Base-by-base conservation (phyloP, 108 stramenopile genomes). In the Mayamaea pseudoterrestris region DNA sequence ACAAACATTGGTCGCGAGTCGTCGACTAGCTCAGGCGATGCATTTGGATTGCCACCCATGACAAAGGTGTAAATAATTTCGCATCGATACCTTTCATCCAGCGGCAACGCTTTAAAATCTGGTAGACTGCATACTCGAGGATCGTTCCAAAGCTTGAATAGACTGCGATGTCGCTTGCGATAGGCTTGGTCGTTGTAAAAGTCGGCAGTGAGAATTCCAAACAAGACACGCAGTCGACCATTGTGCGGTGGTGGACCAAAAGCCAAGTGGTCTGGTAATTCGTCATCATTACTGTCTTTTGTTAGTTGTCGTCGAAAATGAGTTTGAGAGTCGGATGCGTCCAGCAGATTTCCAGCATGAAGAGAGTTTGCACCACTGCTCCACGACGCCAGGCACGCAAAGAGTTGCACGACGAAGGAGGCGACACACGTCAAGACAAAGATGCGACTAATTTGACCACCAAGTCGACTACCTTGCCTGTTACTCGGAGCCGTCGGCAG, bases 31-130 rank as follows among this genome's bases (percentile, higher is more conserved):
- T 56, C 53, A 16, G 59, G 57, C 0, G 64, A 51, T 7, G 53
- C 59, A 37, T 50, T 26, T 1, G 60, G 49, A 25, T 55, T 62
- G 13, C 51, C 64, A 27, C 64, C 70, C 7, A 65, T 26, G 26
- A 72, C 55, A 50, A 72, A 72, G 32, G 70, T 72, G 43, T 61
- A 65, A 35, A 72, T 55, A 13, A 72, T 35, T 44, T 72, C 47
- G 31, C 70, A 72, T 16, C 56, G 30, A 7, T 52, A 22, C 16
- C 53, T 47, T 41, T 34, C 16, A 9, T 23, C 21, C 0, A 9
- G 18, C 18, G 42, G 9, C 21, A n/a, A 30, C 23, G 23, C 7
- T 36, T 45, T 49, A n/a, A 55, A 50, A 16, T 69, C 29, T 12
- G 0, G 34, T 5, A 72, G 35, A 12, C 51, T 50, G 41, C 70